Evolutionary conservation across 495 filamentous ascomycete species (phyloP), one percentile per base, ranked within the genome.

Genomic region (Thermochaetoides thermophila): DNA sequence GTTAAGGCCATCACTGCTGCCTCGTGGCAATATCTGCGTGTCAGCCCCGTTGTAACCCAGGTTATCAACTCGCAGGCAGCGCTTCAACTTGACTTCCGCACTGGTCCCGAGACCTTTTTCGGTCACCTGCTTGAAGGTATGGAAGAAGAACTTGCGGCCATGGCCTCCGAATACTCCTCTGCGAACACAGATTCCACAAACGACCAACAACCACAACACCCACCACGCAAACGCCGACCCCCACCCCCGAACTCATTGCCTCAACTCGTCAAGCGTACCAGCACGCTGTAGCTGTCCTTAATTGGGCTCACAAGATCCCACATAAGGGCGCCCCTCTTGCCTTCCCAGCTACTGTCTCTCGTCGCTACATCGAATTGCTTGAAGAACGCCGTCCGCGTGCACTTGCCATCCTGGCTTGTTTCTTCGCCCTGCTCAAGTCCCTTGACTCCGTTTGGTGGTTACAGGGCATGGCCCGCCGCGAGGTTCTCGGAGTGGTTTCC

Each of bases 341-440:
- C 7, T 70, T 73, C 38, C 63, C 68, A n/a, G 67, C 68, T 2
- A 69, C 66, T 7, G 68, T 73, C n/a, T 69, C 67, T 9, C 57
- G 63, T n/a, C 61, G 65, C 9, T 73, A 59, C 40, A 63, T 73
- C 21, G 64, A 68, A 24, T 45, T 71, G 12, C 55, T 73, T 3
- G 64, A 61, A 30, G 46, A 55, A 37, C 55, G 62, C 4, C 57
- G 59, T 17, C 68, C 67, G 0, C 59, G 68, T 15, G 67, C 68
- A 3, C 58, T 73, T 5, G 65, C 66, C 29, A 65, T 70, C 26
- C 52, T 67, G 4, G 59, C 68, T 7, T 68, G 65, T 45, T 73
- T 69, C 41, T 73, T 73, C 37, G 68, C 65, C 7, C 55, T 71
- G 18, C 61, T 68, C 18, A 70, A 64, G 34, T 59, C 56, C 12